phyloP scores from a whole-genome alignment of 139 green algal species.

The Chlorella vulgaris region DNA sequence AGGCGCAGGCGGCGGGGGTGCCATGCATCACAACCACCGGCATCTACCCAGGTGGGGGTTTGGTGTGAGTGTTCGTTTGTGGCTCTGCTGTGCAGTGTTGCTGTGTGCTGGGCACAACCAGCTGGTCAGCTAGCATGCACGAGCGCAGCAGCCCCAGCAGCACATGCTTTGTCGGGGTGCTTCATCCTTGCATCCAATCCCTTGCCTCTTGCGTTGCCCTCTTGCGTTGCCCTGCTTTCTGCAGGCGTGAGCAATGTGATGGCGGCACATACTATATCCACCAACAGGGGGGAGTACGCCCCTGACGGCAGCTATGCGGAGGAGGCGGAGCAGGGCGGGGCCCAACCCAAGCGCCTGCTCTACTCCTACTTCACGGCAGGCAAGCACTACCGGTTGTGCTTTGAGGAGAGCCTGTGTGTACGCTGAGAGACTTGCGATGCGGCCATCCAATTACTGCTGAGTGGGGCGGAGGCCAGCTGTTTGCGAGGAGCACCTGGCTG shows the following conservation, averaged over 20 bases:
- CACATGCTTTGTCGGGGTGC: too few relatives aligned
- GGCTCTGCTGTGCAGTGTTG: too few relatives aligned
- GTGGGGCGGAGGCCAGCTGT: too few relatives aligned
- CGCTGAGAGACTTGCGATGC: too few relatives aligned
- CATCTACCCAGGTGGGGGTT: constrained; percentile 68
- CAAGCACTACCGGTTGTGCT: not conserved
- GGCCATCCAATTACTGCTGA: too few relatives aligned
- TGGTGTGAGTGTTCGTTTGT: too few relatives aligned
- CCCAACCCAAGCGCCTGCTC: constrained; percentile 67
- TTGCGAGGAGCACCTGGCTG: too few relatives aligned
- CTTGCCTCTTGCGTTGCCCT: not conserved
- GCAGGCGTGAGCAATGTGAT: constrained; percentile 90
- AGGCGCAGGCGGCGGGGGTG: constrained; percentile 78
- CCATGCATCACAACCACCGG: constrained; percentile 86
- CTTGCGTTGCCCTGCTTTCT: not conserved
- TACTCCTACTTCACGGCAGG: constrained; percentile 91
- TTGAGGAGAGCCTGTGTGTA: too few relatives aligned
- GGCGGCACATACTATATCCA: constrained; percentile 87
- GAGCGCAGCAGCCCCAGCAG: too few relatives aligned
- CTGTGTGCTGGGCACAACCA: too few relatives aligned
- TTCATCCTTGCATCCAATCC: too few relatives aligned
- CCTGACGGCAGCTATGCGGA: constrained; percentile 11
- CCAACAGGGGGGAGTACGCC: constrained; percentile 53
- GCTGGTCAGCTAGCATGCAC: too few relatives aligned
- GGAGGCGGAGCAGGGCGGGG: not conserved